Evolutionary conservation across 148 eudicot genomes (phyloP), one percentile per base, ranked within the genome.

Genomic region (Nepenthes gracilis): DNA sequence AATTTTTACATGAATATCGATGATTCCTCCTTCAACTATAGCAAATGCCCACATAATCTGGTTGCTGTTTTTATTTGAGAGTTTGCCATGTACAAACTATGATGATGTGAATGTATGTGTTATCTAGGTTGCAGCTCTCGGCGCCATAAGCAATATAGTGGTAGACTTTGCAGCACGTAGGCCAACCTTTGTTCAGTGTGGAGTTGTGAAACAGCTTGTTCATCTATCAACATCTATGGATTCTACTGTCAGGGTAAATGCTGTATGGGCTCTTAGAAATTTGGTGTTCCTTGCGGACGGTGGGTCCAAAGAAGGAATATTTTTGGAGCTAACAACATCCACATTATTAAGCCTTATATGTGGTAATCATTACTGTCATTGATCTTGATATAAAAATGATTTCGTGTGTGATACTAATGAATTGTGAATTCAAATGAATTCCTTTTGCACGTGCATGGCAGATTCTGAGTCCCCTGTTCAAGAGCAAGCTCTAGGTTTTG

Each of bases 221-320:
- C 83, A 83, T 77, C 82, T 94, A 49, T 81, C 97, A 55, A 81
- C 79, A 79, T 89, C 97, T 43, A 84, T 89, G 91, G 99, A 94
- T 64, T 74, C 86, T 63, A 65, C 81, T 60, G 60, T 86, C 57
- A 83, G 97, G 75, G 64, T 80, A 63, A 83, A 86, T 77, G 88
- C 97, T 5, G 69, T 83, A 36, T 78, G 97, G 80, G 95, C 88
- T 66, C 79, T 89, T 58, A 83, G 79, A 76, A 94, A 94, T 74
- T 79, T 89, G 64, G 63, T 77, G 36, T 94, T 94, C 74, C 83
- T 77, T 54, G 77, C 83, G 37, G 86, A 84, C 58, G 68, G 72
- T 58, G 72, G 57, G 64, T 75, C 81, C 62, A 94, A 94, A 80
- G 87, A 83, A 66, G 79, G 57, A 52, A 73, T 89, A 35, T 70